A percentile compares a stretch with the other conserved stretches of the same genome.
Evolutionary conservation across 169 alveolate genomes (phyloP).

Genomic region (Plasmodium gonderi): DNA sequence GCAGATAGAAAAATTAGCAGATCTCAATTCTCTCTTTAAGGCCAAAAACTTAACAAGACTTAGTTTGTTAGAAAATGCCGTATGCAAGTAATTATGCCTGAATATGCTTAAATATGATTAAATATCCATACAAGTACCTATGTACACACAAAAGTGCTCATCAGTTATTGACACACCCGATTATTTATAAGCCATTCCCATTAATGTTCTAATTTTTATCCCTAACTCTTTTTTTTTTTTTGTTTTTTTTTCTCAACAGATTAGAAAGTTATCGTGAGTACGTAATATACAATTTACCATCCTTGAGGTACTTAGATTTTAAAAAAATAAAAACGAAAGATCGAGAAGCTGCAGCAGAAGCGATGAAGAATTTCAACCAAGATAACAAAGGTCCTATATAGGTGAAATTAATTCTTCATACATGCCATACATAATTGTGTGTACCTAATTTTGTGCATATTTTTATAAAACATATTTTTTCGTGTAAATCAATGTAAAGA

Average conservation of each 20-base stretch:
- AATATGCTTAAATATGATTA: not conserved
- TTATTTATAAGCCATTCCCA: not conserved
- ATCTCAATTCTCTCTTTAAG: slow-evolving; percentile 79
- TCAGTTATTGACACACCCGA: not conserved
- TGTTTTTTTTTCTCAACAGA: slow-evolving; percentile 2
- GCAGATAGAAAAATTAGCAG: slow-evolving; percentile 77
- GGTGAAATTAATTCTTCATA: not conserved
- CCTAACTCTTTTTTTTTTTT: not conserved
- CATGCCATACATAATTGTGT: not conserved
- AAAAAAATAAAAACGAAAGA: slow-evolving; percentile 81
- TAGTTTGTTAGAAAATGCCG: slow-evolving; percentile 65
- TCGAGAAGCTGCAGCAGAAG: slow-evolving; percentile 74
- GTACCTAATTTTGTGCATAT: too few relatives aligned
- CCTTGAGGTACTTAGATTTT: slow-evolving; percentile 83
- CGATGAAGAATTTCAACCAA: slow-evolving; percentile 33
- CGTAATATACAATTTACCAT: slow-evolving; percentile 80
- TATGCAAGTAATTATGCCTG: slow-evolving; percentile 21
- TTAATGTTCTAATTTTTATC: not conserved
- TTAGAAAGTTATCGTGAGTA: slow-evolving; percentile 82
- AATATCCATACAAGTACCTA: not conserved
- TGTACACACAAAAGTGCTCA: too few relatives aligned
- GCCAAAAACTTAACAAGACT: slow-evolving; percentile 71
- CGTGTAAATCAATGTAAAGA: too few relatives aligned
- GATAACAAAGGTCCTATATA: slow-evolving; percentile 13
- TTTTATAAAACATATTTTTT: too few relatives aligned